A percentile compares a stretch with the other conserved stretches of the same genome.
Conservation (phyloP, 176 grass and related monocot genomes). For the Miscanthus lutarioriparius region DNA sequence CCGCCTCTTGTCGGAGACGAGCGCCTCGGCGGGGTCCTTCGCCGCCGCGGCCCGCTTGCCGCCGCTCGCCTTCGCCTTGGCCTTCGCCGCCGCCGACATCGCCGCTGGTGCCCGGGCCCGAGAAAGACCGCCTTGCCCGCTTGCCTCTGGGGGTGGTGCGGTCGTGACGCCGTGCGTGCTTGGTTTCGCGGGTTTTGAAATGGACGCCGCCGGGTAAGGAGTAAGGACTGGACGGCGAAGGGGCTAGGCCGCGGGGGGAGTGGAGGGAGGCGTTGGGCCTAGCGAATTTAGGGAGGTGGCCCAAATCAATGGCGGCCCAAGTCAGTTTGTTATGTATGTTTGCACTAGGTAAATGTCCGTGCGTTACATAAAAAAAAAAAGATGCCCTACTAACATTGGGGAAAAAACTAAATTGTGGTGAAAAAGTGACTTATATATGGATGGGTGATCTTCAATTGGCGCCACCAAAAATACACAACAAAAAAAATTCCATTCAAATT, state of each 20-base stretch:
- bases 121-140: not conserved
- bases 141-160: not conserved
- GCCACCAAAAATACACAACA: too few species aligned
- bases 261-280: not conserved
- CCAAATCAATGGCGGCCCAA: not conserved
- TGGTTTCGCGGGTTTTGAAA: constrained; percentile 27
- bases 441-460: too few species aligned
- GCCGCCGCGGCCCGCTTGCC: constrained; percentile 28
- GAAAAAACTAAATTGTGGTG: too few species aligned
- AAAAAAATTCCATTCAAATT: too few species aligned
- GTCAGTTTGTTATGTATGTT: not conserved
- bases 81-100: constrained; percentile 43
- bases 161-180: not conserved
- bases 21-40: constrained; percentile 38
- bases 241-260: too few species aligned
- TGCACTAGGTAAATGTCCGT: too few species aligned
- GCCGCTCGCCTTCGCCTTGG: constrained; percentile 40
- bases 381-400: too few species aligned
- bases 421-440: too few species aligned
- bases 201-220: not conserved
- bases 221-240: not conserved
- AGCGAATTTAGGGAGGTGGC: not conserved
- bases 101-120: not conserved
- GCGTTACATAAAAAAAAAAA: too few species aligned
- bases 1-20: constrained; percentile 45